Evolutionary conservation across 257 asterid genomes (phyloP).

Genomic region (Solanum arcanum): DNA sequence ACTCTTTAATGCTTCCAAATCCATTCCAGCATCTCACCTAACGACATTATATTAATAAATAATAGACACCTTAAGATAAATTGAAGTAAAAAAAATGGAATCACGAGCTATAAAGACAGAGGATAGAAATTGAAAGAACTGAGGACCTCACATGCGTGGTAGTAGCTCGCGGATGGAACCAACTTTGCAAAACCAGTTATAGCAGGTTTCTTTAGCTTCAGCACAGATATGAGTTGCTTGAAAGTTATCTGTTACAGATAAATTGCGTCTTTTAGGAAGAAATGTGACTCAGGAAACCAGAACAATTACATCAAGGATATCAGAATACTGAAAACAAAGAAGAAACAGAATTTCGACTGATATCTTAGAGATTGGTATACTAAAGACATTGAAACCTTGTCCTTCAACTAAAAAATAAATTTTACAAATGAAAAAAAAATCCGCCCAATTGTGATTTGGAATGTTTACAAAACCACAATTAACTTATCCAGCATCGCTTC

Average conservation of each 20-base stretch:
- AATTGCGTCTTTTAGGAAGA: neutral
- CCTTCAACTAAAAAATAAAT: neutral
- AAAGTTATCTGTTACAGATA: conserved; percentile 48
- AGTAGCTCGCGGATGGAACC: conserved; percentile 67
- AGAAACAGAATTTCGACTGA: neutral
- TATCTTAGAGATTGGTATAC: neutral
- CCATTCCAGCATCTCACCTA: neutral
- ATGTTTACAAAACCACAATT: neutral
- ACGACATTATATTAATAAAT: neutral
- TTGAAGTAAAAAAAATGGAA: neutral
- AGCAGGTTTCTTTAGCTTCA: conserved; percentile 90
- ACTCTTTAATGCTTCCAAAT: neutral
- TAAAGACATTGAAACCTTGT: neutral
- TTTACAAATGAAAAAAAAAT: neutral
- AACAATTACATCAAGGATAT: conserved; percentile 3
- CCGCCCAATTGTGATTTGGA: neutral
- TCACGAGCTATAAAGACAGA: neutral
- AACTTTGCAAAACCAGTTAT: conserved; percentile 82
- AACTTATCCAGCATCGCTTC: neutral
- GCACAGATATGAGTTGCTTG: conserved; percentile 32
- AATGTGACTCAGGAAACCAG: neutral
- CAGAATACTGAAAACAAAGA: conserved; percentile 2
- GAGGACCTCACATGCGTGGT: conserved; percentile 78
- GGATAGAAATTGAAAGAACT: neutral
- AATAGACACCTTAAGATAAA: neutral